Evolutionary conservation across 352 stramenopile genomes (phyloP), one percentile per base, ranked within the genome.

Genomic region (Pseudoperonospora humuli): DNA sequence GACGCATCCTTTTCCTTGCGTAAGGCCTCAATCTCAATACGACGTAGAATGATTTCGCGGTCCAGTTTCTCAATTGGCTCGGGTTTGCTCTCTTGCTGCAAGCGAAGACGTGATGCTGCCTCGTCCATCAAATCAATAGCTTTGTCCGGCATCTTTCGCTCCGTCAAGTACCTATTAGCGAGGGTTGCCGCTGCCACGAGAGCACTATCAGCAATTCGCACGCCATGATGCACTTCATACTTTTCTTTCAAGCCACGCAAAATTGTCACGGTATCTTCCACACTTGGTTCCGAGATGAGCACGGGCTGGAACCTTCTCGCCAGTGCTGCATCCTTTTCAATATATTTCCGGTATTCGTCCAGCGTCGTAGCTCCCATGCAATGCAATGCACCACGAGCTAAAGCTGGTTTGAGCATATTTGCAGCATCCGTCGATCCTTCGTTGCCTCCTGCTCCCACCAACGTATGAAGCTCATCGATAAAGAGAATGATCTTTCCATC

Each of bases 271-370:
- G 95, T 97, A 54, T 98, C 92, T 50, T 98, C 88, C 8, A 97
- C 87, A 41, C 58, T 94, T 10, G 95, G 95, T 61, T 99, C 87
- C 15, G 90, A 78, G 29, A 98, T 86, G 14, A 97, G 64, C 18
- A 99, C 93, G n/a, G 96, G 87, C 68, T 99, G 95, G 64, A 99
- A 99, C 8, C 95, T 71, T 39, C 95, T 74, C 26, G 97, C 95
- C 21, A 99, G 51, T 3, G 95, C 95, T 37, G 96, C 97, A 59
- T 99, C 95, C 52, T 97, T 97, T 72, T 98, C 94, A 62, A 98
- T 97, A 52, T 97, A 95, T 42, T 96, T 77, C 34, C 86, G 70
- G 61, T 98, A 98, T 66, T 98, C 94, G 63, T 96, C 90, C 28
- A 98, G 62, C 17, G 90, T 97, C 13, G 90, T 97, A 2, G 90